Evolutionary conservation across 2,329 filamentous ascomycete species (phyloP), one percentile per base, ranked within the genome.

Genomic region (Pezicula rhizophila): DNA sequence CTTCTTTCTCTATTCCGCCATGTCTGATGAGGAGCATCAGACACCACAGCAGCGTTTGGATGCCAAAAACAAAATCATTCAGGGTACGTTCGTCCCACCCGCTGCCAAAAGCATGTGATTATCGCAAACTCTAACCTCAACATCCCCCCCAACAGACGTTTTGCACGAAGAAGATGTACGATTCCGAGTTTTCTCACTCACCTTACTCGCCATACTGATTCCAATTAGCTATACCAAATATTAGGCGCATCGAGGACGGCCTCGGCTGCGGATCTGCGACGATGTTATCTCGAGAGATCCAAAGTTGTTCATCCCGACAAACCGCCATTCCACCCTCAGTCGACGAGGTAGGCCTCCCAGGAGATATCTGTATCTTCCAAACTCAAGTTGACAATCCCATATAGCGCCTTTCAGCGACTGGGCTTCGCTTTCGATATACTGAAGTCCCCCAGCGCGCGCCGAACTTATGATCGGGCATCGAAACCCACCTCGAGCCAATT

Each of bases 241-340:
- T 57, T 69, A 23, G 66, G 67, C 41, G 65, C 66, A 41, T 47
- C 58, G 15, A 52, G 62, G 43, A 56, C 58, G 38, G 60, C 65
- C 39, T 64, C 66, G 12, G 47, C 63, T n/a, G 53, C 57, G 20
- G 67, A 69, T 51, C 58, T 69, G 51, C 66, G 67, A 57, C 57
- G 66, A 57, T 64, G 62, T 48, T 69, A 69, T 52, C 63, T 69
- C 52, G 65, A 69, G 49, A 59, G 67, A 20, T 65, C 61, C 17
- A 69, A 68, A 56, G 64, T 69, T 51, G 66, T 65, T 46, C 67
- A 69, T 50, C 67, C 67, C 14, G 67, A 69, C 52, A 67, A 66
- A 57, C 61, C 60, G 8, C 67, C 67, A 6, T 63, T 63, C 45
- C 66, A 69, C 47, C 58, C 63, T 26, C 53, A 58, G 20, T 69